phyloP scores from a whole-genome alignment of 2,329 filamentous ascomycete genomes.

The Colletotrichum noveboracense region DNA sequence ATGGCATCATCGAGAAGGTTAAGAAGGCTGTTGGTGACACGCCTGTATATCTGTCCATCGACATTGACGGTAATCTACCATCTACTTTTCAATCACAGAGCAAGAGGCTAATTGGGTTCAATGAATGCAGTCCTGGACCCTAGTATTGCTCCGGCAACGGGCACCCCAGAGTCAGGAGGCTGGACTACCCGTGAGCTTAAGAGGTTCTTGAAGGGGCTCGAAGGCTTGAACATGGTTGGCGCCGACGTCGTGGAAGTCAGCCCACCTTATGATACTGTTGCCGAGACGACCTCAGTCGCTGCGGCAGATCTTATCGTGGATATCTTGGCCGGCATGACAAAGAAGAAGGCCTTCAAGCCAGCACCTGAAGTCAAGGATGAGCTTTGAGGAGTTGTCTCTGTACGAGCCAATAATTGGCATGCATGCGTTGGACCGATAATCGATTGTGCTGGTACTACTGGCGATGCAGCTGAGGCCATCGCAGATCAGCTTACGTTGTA shows the following conservation, averaged over 20 bases:
- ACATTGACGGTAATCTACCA: not conserved
- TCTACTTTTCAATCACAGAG: fast-evolving
- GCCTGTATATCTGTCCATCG: not conserved
- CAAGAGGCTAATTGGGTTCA: fast-evolving
- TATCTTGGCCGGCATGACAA: not conserved
- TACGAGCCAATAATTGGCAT: fast-evolving
- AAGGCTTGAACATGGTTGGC: not conserved
- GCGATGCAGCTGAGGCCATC: not conserved
- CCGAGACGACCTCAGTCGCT: conserved; percentile 72
- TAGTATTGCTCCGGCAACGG: not conserved
- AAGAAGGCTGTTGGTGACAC: conserved; percentile 38
- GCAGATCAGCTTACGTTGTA: not conserved
- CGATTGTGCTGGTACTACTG: not conserved
- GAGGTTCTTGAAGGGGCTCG: not conserved
- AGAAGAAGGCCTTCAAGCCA: not conserved
- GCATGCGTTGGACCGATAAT: not conserved
- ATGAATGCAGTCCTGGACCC: conserved; percentile 28
- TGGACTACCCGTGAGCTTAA: not conserved
- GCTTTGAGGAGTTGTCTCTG: not conserved
- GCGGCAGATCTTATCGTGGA: not conserved
- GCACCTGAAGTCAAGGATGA: not conserved
- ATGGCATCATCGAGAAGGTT: conserved; percentile 75
- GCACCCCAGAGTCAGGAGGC: not conserved
- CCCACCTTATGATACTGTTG: conserved; percentile 80
- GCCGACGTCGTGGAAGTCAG: conserved; percentile 72